A percentile compares a stretch with the other conserved stretches of the same genome.
These are phyloP conservation scores for Leishmania arabica DNA, from an alignment of 208 protist species.

Conservation along the genomic window DNA sequence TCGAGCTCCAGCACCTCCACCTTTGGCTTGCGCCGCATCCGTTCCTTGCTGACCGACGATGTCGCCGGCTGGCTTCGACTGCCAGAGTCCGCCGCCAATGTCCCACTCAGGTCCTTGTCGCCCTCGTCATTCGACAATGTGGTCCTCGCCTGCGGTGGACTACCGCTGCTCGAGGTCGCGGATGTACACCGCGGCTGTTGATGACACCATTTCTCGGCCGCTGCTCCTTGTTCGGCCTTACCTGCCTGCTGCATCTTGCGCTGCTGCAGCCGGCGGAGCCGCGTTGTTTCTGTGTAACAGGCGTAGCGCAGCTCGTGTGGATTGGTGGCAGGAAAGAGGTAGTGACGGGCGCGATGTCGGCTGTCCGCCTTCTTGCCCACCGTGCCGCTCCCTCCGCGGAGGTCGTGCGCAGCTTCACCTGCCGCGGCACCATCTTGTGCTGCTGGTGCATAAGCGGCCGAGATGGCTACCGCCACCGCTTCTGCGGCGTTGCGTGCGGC, in stretches of 20 bases:
- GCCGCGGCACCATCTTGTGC: neutral
- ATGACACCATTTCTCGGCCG: conserved; percentile 2
- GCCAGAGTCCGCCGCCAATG: neutral
- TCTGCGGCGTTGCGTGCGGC: conserved; percentile 13
- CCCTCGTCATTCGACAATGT: conserved; percentile 13
- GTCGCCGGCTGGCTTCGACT: conserved; percentile 7
- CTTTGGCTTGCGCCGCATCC: conserved; percentile 13
- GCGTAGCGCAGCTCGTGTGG: conserved; percentile 60
- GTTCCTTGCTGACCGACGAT: neutral
- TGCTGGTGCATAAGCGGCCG: conserved; percentile 6
- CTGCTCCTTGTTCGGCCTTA: conserved; percentile 7
- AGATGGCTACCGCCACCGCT: conserved; percentile 1
- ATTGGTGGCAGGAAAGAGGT: conserved; percentile 52
- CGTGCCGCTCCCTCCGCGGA: neutral
- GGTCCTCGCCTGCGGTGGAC: neutral
- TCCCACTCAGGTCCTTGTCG: conserved; percentile 5
- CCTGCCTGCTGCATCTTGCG: conserved; percentile 9
- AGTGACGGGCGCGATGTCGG: neutral
- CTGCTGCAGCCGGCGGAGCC: conserved; percentile 21
- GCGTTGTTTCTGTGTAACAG: conserved; percentile 23
- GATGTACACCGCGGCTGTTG: conserved; percentile 7
- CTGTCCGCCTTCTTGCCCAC: neutral
- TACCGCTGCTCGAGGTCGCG: neutral
- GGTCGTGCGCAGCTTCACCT: neutral
- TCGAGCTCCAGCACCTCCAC: conserved; percentile 24